Percentiles rank a stretch among this genome's conserved stretches.
These are phyloP conservation scores for Xylariaceae sp. DNA, from an alignment of 2,329 filamentous ascomycete species.

Conservation along the genomic window DNA sequence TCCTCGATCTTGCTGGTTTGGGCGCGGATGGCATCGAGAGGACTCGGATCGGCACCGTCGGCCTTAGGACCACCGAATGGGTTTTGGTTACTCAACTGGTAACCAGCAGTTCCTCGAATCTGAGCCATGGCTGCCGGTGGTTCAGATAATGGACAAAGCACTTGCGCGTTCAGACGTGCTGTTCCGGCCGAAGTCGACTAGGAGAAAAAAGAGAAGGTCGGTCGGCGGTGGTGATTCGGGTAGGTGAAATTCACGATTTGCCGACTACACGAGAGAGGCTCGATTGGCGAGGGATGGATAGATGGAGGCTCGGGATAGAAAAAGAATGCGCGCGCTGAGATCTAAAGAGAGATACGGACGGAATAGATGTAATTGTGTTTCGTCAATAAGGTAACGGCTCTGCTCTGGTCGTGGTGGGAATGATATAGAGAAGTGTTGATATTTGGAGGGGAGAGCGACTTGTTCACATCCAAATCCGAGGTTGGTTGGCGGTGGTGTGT, in stretches of 20 bases:
- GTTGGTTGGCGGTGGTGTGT: slow-evolving; percentile 1
- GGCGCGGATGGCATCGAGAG: slow-evolving; percentile 82
- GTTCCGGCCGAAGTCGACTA: slow-evolving; percentile 13
- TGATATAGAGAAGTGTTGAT: background rate
- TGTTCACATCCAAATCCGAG: background rate
- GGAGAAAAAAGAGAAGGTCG: background rate
- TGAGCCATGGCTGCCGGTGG: slow-evolving; percentile 36
- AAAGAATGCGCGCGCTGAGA: slow-evolving; percentile 7
- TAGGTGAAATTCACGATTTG: slow-evolving; percentile 4
- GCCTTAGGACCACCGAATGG: slow-evolving; percentile 62
- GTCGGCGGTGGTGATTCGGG: slow-evolving; percentile 5
- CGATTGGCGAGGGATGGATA: background rate
- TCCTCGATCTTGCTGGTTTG: slow-evolving; percentile 99
- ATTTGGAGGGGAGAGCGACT: too few relatives aligned
- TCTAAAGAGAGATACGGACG: background rate
- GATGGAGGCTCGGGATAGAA: slow-evolving; percentile 5
- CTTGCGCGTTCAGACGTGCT: slow-evolving; percentile 22
- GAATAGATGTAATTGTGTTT: too few relatives aligned
- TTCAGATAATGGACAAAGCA: too few relatives aligned
- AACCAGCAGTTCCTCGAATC: slow-evolving; percentile 67
- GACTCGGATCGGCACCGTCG: slow-evolving; percentile 66
- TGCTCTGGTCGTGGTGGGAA: background rate
- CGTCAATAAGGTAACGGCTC: too few relatives aligned
- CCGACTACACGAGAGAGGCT: background rate
- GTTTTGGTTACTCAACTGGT: slow-evolving; percentile 74